Evolutionary conservation across 2,329 filamentous ascomycete species (phyloP), one percentile per base, ranked within the genome.

Genomic region (Knufia petricola): DNA sequence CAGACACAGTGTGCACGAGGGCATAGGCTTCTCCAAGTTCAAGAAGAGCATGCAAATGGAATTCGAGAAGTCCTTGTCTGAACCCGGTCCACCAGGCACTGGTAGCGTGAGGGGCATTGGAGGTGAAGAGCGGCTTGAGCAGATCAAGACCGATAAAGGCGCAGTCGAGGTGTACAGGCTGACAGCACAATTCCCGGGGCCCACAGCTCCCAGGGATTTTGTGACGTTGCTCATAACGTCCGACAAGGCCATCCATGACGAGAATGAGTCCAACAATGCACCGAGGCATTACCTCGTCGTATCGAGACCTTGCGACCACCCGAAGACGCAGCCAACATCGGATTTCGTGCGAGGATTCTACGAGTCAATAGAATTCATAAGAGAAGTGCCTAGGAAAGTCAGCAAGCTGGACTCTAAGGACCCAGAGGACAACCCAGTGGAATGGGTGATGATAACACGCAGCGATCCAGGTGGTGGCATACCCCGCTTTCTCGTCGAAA

Each of bases 401-500:
- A 67, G 36, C 19, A 13, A 17, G 9, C 44, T 15, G 17, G 53
- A 50, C 40, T 55, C 62, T 1, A 65, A 67, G n/a, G 70, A 76
- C 28, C 66, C 70, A 2, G 77, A 81, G 54, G 64, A 68, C 7
- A 82, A 82, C 55, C 79, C 81, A 0, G 75, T 95, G 1, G 88
- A 95, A 64, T 95, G 88, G 88, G 77, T 92, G 52, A 95, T 95
- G 88, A 79, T 94, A 15, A 94, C 87, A 1, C 76, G 88, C 42
- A 90, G 85, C 63, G 87, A 95, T 58, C 87, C 88, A 2, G 88
- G 88, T 9, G 88, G 88, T 46, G 90, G 81, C 51, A 88, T 95
- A 15, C 88, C 88, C 1, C 77, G 85, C 12, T 94, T 92, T 67
- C 82, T 95, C 75, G 86, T 94, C n/a, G 88, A 94, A 60, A 81